Evolutionary conservation across 805 yeast genomes (phyloP), one percentile per base, ranked within the genome.

Genomic region (Hanseniaspora valbyensis): DNA sequence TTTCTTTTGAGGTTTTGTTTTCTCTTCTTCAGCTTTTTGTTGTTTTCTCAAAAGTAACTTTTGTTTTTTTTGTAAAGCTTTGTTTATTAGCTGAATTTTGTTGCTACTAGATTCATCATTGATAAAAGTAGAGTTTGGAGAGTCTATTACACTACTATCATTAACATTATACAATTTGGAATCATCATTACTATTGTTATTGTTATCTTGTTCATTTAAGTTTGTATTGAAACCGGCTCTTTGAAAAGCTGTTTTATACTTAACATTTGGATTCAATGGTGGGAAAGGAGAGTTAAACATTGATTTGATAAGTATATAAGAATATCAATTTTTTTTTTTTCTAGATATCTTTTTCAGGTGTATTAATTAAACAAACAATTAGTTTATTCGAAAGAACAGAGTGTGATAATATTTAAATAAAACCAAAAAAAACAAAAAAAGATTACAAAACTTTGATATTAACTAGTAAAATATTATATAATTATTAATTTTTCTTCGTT

Each of bases 221-320:
- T 69, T 69, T 10, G 75, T 76, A 22, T 83, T 92, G 58, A 84
- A 84, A 0, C 95, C 95, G 0, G 92, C 92, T 56, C 92, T 66
- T 61, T 84, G 92, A 63, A 82, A 77, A 2, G 83, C 92, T 1
- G 88, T 80, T 56, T 72, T 72, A 57, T 79, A 81, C 26, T 78
- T 66, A 43, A 73, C 78, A 33, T 75, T 74, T 0, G 82, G 76
- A 50, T 77, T 78, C 54, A 84, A 65, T 0, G 86, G 82, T 2
- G 94, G 94, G 56, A 83, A 84, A 1, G 73, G 69, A n/a, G 70
- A 65, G 48, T 67, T 69, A 25, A 66, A 64, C 49, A 69, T 61
- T 53, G 59, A 28, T 3, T 28, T 13, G 22, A 7, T 2, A 12
- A n/a, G n/a, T n/a, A n/a, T n/a, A n/a, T n/a, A n/a, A n/a, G n/a